Percentiles rank a stretch among this genome's conserved stretches.
phyloP scores from a whole-genome alignment of 2,329 filamentous ascomycete genomes.

The Venturia asperata region DNA sequence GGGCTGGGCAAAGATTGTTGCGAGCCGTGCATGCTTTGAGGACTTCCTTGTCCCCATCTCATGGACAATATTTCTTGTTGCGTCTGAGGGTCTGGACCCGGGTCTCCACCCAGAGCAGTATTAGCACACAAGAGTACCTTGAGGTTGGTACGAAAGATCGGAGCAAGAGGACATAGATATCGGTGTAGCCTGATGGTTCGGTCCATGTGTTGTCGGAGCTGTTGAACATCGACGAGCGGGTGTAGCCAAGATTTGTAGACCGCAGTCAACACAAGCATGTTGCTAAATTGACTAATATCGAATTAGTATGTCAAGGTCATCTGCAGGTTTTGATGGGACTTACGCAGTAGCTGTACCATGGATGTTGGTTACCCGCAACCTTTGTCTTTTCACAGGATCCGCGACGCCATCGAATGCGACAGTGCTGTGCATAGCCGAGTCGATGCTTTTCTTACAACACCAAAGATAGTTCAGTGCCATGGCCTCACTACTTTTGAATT shows the following conservation, averaged over 20 bases:
- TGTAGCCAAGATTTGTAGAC: conserved; percentile 61
- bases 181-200: conserved; percentile 72
- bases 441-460: conserved; percentile 47
- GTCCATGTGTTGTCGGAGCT: conserved; percentile 55
- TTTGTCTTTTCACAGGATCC: conserved; percentile 51
- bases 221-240: conserved; percentile 48
- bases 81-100: neutral
- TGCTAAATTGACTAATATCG: conserved; percentile 78
- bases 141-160: conserved; percentile 48
- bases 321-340: conserved; percentile 36
- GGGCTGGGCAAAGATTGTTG: conserved; percentile 12
- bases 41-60: conserved; percentile 6
- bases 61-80: neutral
- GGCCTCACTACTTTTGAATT: conserved; percentile 27
- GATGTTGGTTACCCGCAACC: conserved; percentile 87
- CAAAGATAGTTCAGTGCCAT: conserved; percentile 12
- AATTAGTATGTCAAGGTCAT: neutral
- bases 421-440: conserved; percentile 77
- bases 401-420: conserved; percentile 68
- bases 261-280: conserved; percentile 82
- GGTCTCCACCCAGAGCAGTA: neutral
- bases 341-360: conserved; percentile 96
- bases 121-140: conserved; percentile 6
- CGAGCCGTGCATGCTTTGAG: conserved; percentile 14
- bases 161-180: conserved; percentile 63